Conservation (phyloP, 75 land plant species). For the Cupressus sempervirens region DNA sequence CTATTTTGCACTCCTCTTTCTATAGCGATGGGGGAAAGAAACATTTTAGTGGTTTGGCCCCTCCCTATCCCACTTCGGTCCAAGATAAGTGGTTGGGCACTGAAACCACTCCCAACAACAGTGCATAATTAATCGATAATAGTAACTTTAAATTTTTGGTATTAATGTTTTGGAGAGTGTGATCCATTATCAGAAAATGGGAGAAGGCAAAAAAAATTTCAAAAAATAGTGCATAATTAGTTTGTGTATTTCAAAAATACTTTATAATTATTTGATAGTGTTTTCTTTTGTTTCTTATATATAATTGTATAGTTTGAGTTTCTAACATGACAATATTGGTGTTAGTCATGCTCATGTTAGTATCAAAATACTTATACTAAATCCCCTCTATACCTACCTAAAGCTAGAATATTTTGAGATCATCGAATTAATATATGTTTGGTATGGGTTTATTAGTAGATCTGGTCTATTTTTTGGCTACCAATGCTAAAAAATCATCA, state of each 20-base stretch:
- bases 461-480: too few species aligned
- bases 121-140: neutral
- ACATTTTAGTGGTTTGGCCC: neutral
- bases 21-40: too few species aligned
- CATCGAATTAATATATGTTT: too few species aligned
- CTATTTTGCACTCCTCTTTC: neutral
- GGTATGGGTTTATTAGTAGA: too few species aligned
- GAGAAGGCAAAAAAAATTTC: too few species aligned
- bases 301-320: neutral
- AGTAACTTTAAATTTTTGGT: too few species aligned
- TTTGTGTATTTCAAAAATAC: neutral
- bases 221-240: too few species aligned
- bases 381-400: neutral
- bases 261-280: neutral
- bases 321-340: neutral
- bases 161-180: too few species aligned
- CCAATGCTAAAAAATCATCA: too few species aligned
- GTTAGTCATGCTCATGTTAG: neutral
- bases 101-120: slow-evolving; percentile 23
- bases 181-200: too few species aligned
- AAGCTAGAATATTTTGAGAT: neutral
- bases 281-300: neutral
- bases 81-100: slow-evolving; percentile 31
- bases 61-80: slow-evolving; percentile 47
- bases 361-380: neutral